Base-by-base conservation (phyloP, 139 green algal species). In the Gonium pectorale region DNA sequence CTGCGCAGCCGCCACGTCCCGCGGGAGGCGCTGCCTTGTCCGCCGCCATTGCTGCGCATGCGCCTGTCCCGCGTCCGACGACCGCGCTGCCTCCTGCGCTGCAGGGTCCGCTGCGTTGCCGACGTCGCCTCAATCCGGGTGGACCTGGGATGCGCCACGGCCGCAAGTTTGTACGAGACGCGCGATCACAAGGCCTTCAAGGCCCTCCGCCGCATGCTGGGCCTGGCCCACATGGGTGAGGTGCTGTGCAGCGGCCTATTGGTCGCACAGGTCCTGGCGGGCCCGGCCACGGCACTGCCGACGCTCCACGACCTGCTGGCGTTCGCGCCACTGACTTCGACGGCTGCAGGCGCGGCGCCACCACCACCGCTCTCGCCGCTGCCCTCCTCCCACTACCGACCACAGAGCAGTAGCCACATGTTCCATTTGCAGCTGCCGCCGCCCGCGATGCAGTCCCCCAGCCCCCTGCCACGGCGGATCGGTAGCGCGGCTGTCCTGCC, bases 171-270 rank as follows among this genome's bases (percentile, higher is more conserved):
- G 75, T 82, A 82, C 75, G 75, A 82, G 59, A 17, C 40, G 6
- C 59, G 75, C 2, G 75, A 82, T 38, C 75, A 59, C 56, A 82
- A 82, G 59, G 75, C 75, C 41, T 82, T 82, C 54, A 82, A 82
- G 41, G 19, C 59, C 31, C 75, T 82, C 27, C 75, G 75, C n/a
- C 75, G 75, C 40, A 72, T 82, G 59, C 37, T 81, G 24, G 54
- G 37, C 2, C 41, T 29, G 40, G 56, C 75, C 0, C 75, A 71
- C 75, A 82, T 82, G 75, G 75, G 75, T 1, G 41, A 67, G 35
- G 75, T 82, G 41, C 75, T 82, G 59, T 82, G 75, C 75, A 62
- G 40, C 59, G 75, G 75, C 0, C 35, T 49, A 11, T 41, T 82
- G 75, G 37, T 82, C 31, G 63, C 75, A 17, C 59, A 82, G 75